phyloP scores from a whole-genome alignment of 139 green algal genomes.

The Mesotaenium endlicherianum region DNA sequence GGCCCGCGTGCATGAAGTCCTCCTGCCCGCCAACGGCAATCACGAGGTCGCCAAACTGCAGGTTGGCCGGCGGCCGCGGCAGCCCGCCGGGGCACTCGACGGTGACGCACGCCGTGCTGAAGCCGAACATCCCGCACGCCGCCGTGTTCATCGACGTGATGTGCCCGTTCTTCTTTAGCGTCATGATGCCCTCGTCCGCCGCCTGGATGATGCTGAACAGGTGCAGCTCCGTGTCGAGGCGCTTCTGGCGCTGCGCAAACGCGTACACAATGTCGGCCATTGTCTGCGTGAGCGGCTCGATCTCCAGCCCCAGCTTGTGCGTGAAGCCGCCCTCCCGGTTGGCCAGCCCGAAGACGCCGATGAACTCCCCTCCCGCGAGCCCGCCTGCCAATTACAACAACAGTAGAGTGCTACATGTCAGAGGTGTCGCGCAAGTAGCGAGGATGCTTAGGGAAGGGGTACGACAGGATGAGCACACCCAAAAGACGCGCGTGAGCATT shows the following conservation, averaged over 20 bases:
- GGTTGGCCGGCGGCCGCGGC: background rate
- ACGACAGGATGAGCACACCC: background rate
- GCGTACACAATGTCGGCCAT: conserved; percentile 4
- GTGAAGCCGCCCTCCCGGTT: background rate
- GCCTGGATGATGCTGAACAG: background rate
- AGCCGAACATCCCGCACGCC: background rate
- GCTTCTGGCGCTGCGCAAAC: background rate
- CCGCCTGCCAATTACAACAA: too few relatives aligned
- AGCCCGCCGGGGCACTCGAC: background rate
- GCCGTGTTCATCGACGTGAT: conserved; percentile 4
- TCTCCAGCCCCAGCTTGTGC: background rate
- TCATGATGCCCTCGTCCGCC: conserved; percentile 6
- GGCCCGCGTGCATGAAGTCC: background rate
- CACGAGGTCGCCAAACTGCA: background rate
- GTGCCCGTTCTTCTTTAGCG: background rate
- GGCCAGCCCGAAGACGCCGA: conserved; percentile 1
- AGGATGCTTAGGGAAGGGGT: background rate
- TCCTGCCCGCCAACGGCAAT: background rate
- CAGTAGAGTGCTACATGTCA: too few relatives aligned
- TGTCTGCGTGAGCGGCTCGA: background rate
- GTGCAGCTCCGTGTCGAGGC: background rate
- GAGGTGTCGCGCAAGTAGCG: background rate
- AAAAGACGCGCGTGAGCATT: background rate
- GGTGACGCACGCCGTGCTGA: background rate
- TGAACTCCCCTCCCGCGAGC: background rate